phyloP scores from a whole-genome alignment of 2,329 filamentous ascomycete species.

The Corynespora cassiicola region DNA sequence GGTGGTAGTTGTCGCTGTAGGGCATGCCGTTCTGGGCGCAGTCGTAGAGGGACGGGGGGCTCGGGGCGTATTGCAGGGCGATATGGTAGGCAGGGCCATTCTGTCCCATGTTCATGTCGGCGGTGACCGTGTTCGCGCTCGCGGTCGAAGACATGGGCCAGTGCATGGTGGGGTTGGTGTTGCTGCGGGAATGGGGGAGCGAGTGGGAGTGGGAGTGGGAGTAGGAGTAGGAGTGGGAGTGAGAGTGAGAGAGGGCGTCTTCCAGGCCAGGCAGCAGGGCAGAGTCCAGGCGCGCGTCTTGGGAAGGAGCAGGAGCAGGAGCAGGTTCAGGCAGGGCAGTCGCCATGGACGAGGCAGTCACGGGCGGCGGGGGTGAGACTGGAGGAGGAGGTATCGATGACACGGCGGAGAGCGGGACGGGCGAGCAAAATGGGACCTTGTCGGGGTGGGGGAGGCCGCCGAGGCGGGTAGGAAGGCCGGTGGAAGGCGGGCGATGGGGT shows the following conservation, averaged over 20 bases:
- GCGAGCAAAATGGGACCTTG: slow-evolving; percentile 23
- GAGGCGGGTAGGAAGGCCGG: slow-evolving; percentile 25
- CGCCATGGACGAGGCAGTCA: slow-evolving; percentile 18
- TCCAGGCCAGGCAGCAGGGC: no score
- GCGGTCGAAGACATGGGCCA: no score
- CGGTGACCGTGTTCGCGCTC: no score
- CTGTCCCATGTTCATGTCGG: slow-evolving; percentile 15
- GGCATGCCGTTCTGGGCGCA: slow-evolving; percentile 25
- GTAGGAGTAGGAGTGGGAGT: no score
- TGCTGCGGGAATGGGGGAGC: no score
- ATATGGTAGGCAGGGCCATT: slow-evolving; percentile 17
- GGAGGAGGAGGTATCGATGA: slow-evolving; percentile 19
- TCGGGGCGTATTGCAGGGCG: slow-evolving; percentile 13
- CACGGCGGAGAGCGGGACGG: slow-evolving; percentile 21
- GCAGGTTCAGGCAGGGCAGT: slow-evolving; percentile 17
- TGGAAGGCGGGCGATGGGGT: slow-evolving; percentile 27
- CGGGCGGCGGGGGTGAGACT: slow-evolving; percentile 14
- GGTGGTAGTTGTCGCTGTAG: slow-evolving; percentile 28
- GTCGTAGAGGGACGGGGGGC: slow-evolving; percentile 16
- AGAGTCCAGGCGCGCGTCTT: slow-evolving; percentile 9
- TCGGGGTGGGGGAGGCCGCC: slow-evolving; percentile 20
- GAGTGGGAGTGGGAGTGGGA: no score
- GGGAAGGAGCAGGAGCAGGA: slow-evolving; percentile 11
- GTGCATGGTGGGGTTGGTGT: no score
- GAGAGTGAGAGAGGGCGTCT: no score